Base-by-base conservation (phyloP, 495 filamentous ascomycete species). In the Ascobolus immersus region DNA sequence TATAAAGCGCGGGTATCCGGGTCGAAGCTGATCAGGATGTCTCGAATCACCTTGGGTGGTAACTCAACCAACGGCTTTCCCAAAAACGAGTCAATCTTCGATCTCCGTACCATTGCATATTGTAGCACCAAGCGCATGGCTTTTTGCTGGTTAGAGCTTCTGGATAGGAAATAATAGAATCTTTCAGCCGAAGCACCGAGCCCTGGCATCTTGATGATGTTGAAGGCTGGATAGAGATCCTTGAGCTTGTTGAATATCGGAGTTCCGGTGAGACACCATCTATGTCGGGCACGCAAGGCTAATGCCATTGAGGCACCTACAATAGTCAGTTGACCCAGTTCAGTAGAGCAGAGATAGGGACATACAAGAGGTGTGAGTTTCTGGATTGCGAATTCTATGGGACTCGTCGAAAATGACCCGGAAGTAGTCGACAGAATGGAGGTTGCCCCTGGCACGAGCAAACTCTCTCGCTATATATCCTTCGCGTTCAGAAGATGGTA, bases 191-290 rank as follows among this genome's bases (percentile, higher is more conserved):
- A n/a, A n/a, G n/a, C n/a, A n/a, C n/a, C n/a, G n/a, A n/a, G n/a
- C n/a, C 11, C 25, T 14, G 14, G 11, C 14, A 27, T 25, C 7
- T 11, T 27, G 25, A 27, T 27, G 14, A 4, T 2, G 11, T 27
- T 27, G 21, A 96, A 57, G 3, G 94, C 61, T 3, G 86, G 92
- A 49, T 93, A 93, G 55, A 94, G 86, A 46, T 96, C 86, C 34
- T 84, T 86, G 43, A 94, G 92, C 21, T 45, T 29, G 42, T 55
- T 37, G 19, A 64, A 49, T 25, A 82, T 80, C 0, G 77, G 74
- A 0, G 75, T 82, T 28, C 79, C 77, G 0, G 79, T 81, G 13
- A 92, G 50, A 1, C 69, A 69, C 82, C 82, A 93, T 44, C 75
- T 62, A 20, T 73, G 76, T 25, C 67, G 58, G 0, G 81, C 76